These are phyloP conservation scores for Ceratocystis cubensis DNA, from an alignment of 2,329 filamentous ascomycete species.

Conservation along the genomic window DNA sequence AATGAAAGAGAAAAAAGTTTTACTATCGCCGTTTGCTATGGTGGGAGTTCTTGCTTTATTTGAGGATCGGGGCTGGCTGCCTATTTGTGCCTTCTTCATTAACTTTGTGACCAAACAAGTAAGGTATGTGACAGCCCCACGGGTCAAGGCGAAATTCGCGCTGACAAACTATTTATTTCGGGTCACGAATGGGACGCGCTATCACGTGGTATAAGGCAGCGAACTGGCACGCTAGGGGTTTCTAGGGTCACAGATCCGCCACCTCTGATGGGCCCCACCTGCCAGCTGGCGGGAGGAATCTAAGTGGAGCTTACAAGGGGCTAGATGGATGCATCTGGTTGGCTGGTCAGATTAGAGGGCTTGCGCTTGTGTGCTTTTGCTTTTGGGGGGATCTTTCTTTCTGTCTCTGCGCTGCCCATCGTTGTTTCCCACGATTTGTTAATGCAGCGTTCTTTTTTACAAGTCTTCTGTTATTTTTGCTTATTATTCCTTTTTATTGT, in stretches of 20 bases:
- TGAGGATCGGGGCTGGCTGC: background rate
- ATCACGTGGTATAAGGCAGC: constrained; percentile 3
- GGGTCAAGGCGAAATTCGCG: background rate
- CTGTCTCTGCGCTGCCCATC: background rate
- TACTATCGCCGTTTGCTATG: background rate
- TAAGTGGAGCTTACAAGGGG: background rate
- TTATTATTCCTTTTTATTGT: background rate
- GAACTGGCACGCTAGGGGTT: background rate
- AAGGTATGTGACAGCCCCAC: no score
- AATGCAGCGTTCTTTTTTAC: background rate
- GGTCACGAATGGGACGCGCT: constrained; percentile 10
- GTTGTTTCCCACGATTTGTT: constrained; percentile 2
- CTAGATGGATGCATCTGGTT: constrained; percentile 10
- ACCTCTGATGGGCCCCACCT: background rate
- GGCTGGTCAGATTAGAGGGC: background rate
- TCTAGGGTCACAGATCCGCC: background rate
- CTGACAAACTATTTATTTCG: background rate
- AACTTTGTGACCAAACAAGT: background rate
- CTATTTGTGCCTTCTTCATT: background rate
- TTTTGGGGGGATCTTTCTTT: background rate
- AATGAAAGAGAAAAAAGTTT: background rate
- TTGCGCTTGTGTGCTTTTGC: constrained; percentile 1
- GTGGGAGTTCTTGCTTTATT: background rate
- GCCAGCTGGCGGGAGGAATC: constrained; percentile 8
- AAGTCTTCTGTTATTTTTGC: background rate